Percentiles rank a stretch among this genome's conserved stretches.
Evolutionary conservation across 495 filamentous ascomycete genomes (phyloP).

Genomic region (Penicillium bovifimosum): DNA sequence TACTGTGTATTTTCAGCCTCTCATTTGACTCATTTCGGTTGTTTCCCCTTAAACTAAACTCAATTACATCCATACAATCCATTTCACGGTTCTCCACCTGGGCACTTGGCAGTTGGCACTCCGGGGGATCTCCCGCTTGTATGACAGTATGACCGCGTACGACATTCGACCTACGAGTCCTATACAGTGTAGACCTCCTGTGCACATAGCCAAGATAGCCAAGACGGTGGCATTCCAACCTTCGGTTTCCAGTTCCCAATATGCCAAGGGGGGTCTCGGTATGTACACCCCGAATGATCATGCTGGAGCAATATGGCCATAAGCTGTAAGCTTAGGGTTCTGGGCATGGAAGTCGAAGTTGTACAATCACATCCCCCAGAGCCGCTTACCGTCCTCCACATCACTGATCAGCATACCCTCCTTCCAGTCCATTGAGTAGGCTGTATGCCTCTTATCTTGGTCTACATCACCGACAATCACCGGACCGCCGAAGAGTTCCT

Average conservation of each 20-base stretch:
- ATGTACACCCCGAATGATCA: background rate
- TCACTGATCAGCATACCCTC: background rate
- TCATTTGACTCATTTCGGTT: no score
- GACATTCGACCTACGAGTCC: background rate
- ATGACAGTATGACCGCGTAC: conserved; percentile 4
- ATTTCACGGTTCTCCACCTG: background rate
- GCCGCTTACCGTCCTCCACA: background rate
- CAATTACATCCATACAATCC: no score
- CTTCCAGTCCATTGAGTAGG: background rate
- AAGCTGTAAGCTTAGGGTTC: background rate
- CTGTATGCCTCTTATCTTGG: no score
- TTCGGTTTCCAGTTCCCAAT: background rate
- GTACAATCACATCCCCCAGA: background rate
- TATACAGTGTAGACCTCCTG: background rate
- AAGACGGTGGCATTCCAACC: conserved; percentile 10
- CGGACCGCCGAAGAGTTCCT: no score
- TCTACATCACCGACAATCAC: no score
- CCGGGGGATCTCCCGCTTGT: conserved; percentile 10
- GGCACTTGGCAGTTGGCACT: no score
- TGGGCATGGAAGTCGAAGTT: background rate
- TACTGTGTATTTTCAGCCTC: no score
- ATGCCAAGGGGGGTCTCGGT: background rate
- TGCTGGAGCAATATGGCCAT: background rate
- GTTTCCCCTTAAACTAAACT: no score
- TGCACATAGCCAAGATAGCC: background rate